Conservation (phyloP, 305 asterid species). For the Fraxinus greggii region DNA sequence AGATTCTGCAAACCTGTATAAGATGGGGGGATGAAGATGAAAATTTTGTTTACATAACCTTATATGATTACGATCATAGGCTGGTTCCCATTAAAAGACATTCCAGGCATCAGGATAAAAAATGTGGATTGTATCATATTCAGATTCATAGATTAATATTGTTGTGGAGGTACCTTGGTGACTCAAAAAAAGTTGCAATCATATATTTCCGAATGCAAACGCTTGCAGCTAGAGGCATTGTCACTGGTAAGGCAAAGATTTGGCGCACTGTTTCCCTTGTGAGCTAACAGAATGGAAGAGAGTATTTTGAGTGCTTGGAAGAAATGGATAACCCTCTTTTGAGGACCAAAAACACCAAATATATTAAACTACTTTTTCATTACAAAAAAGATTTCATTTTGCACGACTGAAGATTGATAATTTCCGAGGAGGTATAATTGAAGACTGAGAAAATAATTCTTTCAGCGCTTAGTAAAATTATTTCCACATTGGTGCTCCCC, state of each 20-base stretch:
- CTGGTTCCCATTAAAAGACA: not conserved
- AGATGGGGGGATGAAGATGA: not conserved
- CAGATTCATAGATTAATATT: not conserved
- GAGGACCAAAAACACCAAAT: not conserved
- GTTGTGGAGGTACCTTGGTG: not conserved
- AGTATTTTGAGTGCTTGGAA: not conserved
- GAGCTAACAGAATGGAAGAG: not conserved
- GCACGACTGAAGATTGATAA: not conserved
- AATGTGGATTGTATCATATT: not conserved
- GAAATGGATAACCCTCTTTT: not conserved
- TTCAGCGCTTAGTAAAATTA: not conserved
- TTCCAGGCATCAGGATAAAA: not conserved
- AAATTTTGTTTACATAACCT: not conserved
- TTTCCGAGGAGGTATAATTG: not conserved
- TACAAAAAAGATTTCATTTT: not conserved
- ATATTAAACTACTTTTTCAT: not conserved
- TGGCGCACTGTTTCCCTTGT: not conserved
- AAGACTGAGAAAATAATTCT: not conserved
- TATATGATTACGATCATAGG: not conserved
- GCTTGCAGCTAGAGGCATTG: not conserved
- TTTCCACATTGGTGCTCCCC: not conserved
- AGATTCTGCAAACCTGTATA: not conserved
- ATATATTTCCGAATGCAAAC: not conserved
- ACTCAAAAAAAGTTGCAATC: not conserved
- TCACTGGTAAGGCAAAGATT: not conserved